These are phyloP conservation scores for Chamaecyparis obtusa DNA, from an alignment of 75 land plant genomes.

Conservation along the genomic window DNA sequence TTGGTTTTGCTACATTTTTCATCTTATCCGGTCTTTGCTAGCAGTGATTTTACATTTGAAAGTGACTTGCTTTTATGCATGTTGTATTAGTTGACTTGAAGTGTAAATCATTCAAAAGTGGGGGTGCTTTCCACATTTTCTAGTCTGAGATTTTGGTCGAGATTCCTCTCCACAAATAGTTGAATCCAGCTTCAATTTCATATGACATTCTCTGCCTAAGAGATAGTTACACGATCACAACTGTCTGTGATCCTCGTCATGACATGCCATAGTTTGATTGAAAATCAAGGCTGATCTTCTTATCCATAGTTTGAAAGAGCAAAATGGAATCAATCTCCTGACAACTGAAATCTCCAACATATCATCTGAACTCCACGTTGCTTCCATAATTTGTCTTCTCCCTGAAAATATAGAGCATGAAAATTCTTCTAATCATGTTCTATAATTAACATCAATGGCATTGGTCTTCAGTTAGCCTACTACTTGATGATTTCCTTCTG, in stretches of 20 bases:
- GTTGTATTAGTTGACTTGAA: neutral
- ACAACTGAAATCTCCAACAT: neutral
- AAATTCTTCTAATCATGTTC: neutral
- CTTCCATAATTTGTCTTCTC: neutral
- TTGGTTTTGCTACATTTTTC: neutral
- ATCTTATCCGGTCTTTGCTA: neutral
- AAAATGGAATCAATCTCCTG: neutral
- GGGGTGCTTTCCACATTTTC: too few relatives aligned
- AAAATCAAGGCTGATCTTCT: neutral
- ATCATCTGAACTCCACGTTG: neutral
- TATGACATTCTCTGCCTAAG: neutral
- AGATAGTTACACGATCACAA: neutral
- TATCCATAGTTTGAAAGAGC: neutral
- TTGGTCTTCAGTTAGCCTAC: neutral
- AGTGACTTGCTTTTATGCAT: neutral
- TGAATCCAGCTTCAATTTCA: neutral
- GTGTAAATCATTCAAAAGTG: too few relatives aligned
- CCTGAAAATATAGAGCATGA: neutral
- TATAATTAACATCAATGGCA: neutral
- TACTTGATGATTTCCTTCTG: neutral
- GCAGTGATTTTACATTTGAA: neutral
- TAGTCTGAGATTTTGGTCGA: too few relatives aligned
- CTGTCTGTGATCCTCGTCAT: neutral
- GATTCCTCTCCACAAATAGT: too few relatives aligned
- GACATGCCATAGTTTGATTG: neutral